Evolutionary conservation across 106 monocot species (phyloP).

Genomic region (Allium cepa): DNA sequence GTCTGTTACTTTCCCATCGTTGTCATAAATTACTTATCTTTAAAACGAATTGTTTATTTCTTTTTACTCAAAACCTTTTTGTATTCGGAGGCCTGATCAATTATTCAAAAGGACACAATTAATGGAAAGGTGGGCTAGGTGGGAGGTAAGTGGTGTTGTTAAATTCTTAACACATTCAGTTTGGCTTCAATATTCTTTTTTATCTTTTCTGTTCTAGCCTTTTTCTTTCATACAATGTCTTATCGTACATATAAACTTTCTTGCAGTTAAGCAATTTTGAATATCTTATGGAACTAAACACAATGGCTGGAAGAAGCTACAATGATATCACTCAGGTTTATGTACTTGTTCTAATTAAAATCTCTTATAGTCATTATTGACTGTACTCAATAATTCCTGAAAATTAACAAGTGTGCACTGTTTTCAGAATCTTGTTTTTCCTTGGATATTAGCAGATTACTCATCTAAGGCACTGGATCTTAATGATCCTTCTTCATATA

Average conservation of each 20-base stretch:
- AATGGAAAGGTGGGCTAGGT: conserved; percentile 95
- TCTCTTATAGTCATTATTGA: neutral
- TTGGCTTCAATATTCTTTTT: neutral
- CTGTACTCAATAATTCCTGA: conserved; percentile 1
- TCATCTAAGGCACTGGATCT: conserved; percentile 67
- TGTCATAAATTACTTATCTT: neutral
- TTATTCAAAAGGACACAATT: conserved; percentile 89
- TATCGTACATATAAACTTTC: neutral
- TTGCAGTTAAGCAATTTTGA: conserved; percentile 98
- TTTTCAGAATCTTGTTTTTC: conserved; percentile 97
- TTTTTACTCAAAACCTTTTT: conserved; percentile 1
- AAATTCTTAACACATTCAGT: neutral
- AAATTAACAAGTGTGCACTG: neutral
- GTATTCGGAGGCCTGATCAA: conserved; percentile 79
- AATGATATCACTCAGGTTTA: conserved; percentile 97
- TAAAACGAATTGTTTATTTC: neutral
- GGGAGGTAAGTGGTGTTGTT: conserved; percentile 63
- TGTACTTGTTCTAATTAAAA: conserved; percentile 3
- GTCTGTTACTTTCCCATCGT: conserved; percentile 18
- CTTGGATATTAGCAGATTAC: conserved; percentile 95
- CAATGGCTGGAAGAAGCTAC: conserved; percentile 92
- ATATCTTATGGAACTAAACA: conserved; percentile 96
- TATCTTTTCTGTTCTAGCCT: conserved; percentile 2
- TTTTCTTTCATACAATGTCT: neutral
- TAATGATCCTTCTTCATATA: conserved; percentile 54